These are phyloP conservation scores for Trichoderma lentiforme DNA, from an alignment of 2,329 filamentous ascomycete genomes.

Conservation along the genomic window DNA sequence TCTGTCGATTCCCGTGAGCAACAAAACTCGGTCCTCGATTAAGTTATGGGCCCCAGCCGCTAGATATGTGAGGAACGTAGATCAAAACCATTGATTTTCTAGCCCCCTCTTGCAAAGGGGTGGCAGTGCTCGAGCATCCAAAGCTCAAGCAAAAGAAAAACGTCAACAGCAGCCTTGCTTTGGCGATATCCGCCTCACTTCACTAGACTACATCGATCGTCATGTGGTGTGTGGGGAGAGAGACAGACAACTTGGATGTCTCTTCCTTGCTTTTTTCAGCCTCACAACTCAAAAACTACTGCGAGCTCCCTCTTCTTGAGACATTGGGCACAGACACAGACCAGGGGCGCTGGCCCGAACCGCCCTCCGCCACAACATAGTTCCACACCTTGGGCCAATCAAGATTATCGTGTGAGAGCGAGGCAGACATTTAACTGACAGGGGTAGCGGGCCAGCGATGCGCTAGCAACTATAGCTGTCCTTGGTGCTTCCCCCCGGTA, in stretches of 20 bases:
- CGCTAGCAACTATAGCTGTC: not conserved
- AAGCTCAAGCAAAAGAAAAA: not conserved
- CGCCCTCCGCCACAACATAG: constrained; percentile 12
- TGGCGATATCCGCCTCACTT: not conserved
- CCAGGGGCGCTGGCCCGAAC: not conserved
- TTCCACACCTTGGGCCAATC: not conserved
- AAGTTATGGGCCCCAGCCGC: constrained; percentile 10
- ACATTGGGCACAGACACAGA: not conserved
- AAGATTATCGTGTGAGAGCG: not conserved
- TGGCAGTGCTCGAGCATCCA: not conserved
- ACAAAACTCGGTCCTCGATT: not conserved
- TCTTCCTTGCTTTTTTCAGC: not conserved
- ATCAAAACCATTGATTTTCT: not conserved
- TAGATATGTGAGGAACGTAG: constrained; percentile 13
- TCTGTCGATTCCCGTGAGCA: not conserved
- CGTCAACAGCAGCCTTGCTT: not conserved
- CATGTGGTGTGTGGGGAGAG: not conserved
- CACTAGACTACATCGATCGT: not conserved
- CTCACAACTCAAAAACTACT: not conserved
- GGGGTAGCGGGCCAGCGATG: not conserved
- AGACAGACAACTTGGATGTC: not conserved
- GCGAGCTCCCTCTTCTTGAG: not conserved
- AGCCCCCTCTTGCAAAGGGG: not conserved
- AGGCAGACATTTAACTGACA: not conserved
- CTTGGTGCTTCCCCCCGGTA: not conserved